These are phyloP conservation scores for Leccinum obscurum DNA, from an alignment of 768 basidiomycete species.

Conservation along the genomic window DNA sequence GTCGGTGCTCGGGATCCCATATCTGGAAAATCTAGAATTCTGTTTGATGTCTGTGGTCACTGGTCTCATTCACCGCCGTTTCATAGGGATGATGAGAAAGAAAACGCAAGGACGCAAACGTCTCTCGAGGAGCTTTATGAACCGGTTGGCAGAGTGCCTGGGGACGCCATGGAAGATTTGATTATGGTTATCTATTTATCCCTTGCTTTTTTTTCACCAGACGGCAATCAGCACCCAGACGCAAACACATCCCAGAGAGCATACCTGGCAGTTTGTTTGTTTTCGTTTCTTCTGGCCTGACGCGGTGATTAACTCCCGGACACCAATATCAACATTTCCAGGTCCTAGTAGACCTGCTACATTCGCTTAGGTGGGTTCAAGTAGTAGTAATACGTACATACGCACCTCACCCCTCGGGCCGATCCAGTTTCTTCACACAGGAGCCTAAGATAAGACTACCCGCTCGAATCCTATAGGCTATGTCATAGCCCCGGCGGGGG, in stretches of 20 bases:
- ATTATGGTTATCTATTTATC: background rate
- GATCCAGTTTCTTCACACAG: background rate
- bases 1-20: background rate
- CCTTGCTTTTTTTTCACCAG: background rate
- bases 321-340: background rate
- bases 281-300: background rate
- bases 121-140: background rate
- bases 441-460: background rate
- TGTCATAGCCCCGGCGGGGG: background rate
- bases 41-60: background rate
- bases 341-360: background rate
- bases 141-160: background rate
- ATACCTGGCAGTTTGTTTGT: background rate
- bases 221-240: background rate
- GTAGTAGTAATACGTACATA: background rate
- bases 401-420: background rate
- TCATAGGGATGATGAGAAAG: background rate
- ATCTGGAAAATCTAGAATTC: background rate
- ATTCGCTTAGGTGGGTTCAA: background rate
- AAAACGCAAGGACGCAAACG: background rate
- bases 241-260: background rate
- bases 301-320: background rate
- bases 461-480: background rate
- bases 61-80: background rate
- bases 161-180: background rate